A percentile compares a stretch with the other conserved stretches of the same genome.
Evolutionary conservation across 1,139 yeast genomes (phyloP).

Genomic region (Taiozyma onychis): DNA sequence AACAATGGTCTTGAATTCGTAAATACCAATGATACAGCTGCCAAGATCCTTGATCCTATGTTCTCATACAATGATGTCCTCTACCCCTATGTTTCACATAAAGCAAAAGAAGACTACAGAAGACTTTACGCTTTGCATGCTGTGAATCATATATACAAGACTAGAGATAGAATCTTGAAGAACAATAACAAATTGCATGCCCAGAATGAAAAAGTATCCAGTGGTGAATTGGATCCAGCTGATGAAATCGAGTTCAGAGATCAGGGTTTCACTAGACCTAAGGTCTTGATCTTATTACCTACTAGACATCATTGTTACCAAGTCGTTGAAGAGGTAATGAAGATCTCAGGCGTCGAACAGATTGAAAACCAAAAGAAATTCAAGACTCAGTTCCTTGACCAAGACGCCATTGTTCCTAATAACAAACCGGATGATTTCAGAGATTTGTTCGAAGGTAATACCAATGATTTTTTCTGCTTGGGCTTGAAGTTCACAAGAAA

Average conservation of each 20-base stretch:
- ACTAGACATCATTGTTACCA: conserved; percentile 76
- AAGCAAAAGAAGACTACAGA: conserved; percentile 45
- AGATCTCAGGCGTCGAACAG: conserved; percentile 63
- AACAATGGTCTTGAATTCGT: conserved; percentile 14
- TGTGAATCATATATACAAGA: conserved; percentile 77
- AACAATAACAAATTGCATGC: conserved; percentile 56
- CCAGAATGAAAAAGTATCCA: conserved; percentile 38
- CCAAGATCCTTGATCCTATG: conserved; percentile 51
- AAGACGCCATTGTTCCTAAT: conserved; percentile 41
- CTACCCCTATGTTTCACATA: conserved; percentile 49
- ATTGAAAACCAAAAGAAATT: conserved; percentile 80
- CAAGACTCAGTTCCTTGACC: conserved; percentile 53
- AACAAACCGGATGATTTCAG: conserved; percentile 81
- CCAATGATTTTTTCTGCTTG: conserved; percentile 84
- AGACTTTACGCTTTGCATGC: conserved; percentile 66
- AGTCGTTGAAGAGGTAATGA: conserved; percentile 57
- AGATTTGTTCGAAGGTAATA: conserved; percentile 78
- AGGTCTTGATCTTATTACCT: conserved; percentile 76
- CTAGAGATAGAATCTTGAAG: conserved; percentile 75
- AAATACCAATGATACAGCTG: conserved; percentile 16
- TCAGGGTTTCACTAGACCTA: conserved; percentile 95
- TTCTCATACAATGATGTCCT: conserved; percentile 69
- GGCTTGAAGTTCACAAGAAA: conserved; percentile 90
- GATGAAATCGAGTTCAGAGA: conserved; percentile 66
- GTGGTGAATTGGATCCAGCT: conserved; percentile 32